phyloP scores from a whole-genome alignment of 2,329 filamentous ascomycete species.

The Epichloe glyceriae region DNA sequence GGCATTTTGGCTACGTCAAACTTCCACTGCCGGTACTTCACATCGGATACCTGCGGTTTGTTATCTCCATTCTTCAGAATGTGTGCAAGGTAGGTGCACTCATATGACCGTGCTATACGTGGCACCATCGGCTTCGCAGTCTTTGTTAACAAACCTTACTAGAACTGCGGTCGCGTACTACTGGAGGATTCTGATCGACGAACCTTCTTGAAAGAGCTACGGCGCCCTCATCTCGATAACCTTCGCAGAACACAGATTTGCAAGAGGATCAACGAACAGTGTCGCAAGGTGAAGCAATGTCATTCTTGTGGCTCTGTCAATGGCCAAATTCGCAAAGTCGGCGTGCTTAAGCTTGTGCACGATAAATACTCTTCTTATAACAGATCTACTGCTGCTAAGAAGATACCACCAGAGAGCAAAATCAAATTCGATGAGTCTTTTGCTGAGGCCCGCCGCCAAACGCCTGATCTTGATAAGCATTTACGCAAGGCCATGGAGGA shows the following conservation, averaged over 20 bases:
- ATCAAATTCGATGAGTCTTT: conserved; percentile 79
- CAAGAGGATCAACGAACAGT: conserved; percentile 81
- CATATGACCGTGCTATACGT: neutral
- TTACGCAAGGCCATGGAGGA: conserved; percentile 88
- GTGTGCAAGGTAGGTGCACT: conserved; percentile 60
- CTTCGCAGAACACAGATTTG: conserved; percentile 69
- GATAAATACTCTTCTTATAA: conserved; percentile 86
- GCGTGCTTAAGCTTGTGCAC: conserved; percentile 86
- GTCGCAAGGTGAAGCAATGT: conserved; percentile 74
- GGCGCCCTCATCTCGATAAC: conserved; percentile 74
- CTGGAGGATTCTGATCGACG: conserved; percentile 70
- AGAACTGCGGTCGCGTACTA: conserved; percentile 66
- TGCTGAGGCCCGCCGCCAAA: conserved; percentile 60
- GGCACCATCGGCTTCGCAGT: neutral
- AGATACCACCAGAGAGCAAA: conserved; percentile 71
- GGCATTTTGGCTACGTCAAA: conserved; percentile 89
- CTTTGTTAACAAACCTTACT: neutral
- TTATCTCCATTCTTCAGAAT: conserved; percentile 81
- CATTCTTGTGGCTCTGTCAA: conserved; percentile 72
- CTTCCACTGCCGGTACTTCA: conserved; percentile 88
- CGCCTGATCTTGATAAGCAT: conserved; percentile 80
- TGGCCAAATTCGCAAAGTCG: conserved; percentile 82
- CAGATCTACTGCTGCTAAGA: conserved; percentile 75
- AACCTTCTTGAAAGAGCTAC: conserved; percentile 64
- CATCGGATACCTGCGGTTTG: conserved; percentile 89